phyloP scores from a whole-genome alignment of 176 grass and related monocot genomes.

The Aechmea fasciata region DNA sequence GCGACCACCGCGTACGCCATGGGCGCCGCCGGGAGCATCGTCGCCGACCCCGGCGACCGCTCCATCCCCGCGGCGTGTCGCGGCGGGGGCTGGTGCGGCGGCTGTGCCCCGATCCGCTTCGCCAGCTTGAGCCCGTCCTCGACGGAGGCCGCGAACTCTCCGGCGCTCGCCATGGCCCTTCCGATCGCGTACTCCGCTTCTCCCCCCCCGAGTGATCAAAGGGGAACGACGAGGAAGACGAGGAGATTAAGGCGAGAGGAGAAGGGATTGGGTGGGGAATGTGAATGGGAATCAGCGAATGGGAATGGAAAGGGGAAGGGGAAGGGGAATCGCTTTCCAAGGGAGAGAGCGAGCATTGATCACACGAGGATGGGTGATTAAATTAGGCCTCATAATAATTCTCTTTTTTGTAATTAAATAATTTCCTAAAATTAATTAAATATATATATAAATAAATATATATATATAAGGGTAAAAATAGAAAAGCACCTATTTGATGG shows the following conservation, averaged over 20 bases:
- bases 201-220: background rate
- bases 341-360: background rate
- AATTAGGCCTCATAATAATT: no score
- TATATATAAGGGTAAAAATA: no score
- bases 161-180: slow-evolving; percentile 10
- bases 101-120: slow-evolving; percentile 27
- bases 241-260: background rate
- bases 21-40: slow-evolving; percentile 49
- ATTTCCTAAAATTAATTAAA: no score
- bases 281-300: no score
- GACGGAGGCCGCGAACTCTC: slow-evolving; percentile 63
- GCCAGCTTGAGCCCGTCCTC: slow-evolving; percentile 76
- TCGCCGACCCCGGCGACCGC: slow-evolving; percentile 4
- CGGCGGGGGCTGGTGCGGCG: slow-evolving; percentile 18
- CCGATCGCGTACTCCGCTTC: slow-evolving; percentile 2
- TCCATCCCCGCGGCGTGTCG: slow-evolving; percentile 42
- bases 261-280: slow-evolving; percentile 14
- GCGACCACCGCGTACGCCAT: slow-evolving; percentile 64
- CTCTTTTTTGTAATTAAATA: no score
- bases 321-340: background rate
- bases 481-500: no score
- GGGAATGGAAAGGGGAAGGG: background rate
- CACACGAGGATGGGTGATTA: no score
- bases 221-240: background rate
- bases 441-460: no score